phyloP scores from a whole-genome alignment of 1,284 basidiomycete genomes.

The Schizophyllum amplum region DNA sequence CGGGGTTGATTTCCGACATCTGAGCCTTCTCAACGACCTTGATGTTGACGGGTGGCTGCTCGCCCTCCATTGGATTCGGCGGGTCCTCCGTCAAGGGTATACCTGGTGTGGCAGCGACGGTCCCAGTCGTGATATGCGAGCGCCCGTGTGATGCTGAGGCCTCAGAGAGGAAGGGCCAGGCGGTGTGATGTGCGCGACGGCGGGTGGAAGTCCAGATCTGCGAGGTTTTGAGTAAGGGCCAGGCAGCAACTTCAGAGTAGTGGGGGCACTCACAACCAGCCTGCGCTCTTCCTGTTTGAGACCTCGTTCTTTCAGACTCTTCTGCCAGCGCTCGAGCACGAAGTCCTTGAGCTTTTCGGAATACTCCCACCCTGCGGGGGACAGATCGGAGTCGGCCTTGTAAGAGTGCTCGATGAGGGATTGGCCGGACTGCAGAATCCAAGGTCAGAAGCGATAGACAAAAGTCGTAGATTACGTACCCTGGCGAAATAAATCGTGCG shows the following conservation, averaged over 20 bases:
- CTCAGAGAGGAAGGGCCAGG: constrained; percentile 81
- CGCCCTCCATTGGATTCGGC: neutral
- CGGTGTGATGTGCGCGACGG: constrained; percentile 88
- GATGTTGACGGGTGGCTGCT: constrained; percentile 34
- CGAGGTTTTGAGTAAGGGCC: neutral
- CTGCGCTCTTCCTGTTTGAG: constrained; percentile 57
- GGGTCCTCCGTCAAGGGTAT: neutral
- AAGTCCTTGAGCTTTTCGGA: constrained; percentile 83
- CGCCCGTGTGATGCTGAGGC: constrained; percentile 11
- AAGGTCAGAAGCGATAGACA: neutral
- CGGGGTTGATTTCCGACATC: constrained; percentile 97
- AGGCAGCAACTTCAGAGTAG: neutral
- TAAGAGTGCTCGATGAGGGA: constrained; percentile 98
- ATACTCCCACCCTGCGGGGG: constrained; percentile 93
- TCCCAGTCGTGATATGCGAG: neutral
- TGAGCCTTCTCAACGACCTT: constrained; percentile 93
- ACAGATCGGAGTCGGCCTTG: constrained; percentile 96
- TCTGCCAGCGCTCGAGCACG: constrained; percentile 68
- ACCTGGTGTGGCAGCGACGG: constrained; percentile 6
- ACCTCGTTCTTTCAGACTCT: constrained; percentile 60
- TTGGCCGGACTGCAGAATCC: constrained; percentile 67
- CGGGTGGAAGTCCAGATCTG: constrained; percentile 97
- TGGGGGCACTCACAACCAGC: constrained; percentile 53
- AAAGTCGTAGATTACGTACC: constrained; percentile 35
- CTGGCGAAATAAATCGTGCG: constrained; percentile 91